Evolutionary conservation across 345 rosid species (phyloP), one percentile per base, ranked within the genome.

Genomic region (Citrus unshiu): DNA sequence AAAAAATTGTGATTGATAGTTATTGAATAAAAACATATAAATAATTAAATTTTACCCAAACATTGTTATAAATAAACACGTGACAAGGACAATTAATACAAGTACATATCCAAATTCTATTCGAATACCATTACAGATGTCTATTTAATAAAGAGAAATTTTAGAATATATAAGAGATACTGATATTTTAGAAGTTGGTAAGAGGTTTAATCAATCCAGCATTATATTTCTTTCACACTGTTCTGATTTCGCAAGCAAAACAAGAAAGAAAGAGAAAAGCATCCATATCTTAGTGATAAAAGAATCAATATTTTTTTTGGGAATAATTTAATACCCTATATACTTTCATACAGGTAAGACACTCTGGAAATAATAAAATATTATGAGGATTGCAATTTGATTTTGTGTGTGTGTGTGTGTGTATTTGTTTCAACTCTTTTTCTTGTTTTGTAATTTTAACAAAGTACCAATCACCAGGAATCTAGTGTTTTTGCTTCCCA

Each of bases 401-500:
- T 69, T 43, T 37, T 37, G 1, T 37, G 6, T 34, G 35, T 5
- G 19, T 60, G 6, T 43, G 25, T 54, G 43, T 59, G 43, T 18
- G 21, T 70, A 64, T 66, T 39, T 59, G 29, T 78, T 70, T 64
- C 64, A 74, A 57, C 70, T 72, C 51, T 51, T 63, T 30, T 59
- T 78, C 72, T 69, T 68, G 72, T 34, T 72, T 76, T 64, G 58
- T 57, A 71, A 78, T 77, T 86, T 81, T 77, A 86, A 83, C 83
- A 84, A 83, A 75, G 62, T 60, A 77, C 83, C 84, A 83, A 77
- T 62, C 64, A 78, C 84, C 84, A 83, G 84, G 90, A 87, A 89
- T 91, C 88, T 68, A 78, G 88, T 76, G 79, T 69, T 85, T 73
- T 85, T 80, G 89, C 77, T 85, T 84, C 82, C 83, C 73, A 63